Evolutionary conservation across 1,139 yeast genomes (phyloP).

Genomic region (Suhomyces coccinellae): DNA sequence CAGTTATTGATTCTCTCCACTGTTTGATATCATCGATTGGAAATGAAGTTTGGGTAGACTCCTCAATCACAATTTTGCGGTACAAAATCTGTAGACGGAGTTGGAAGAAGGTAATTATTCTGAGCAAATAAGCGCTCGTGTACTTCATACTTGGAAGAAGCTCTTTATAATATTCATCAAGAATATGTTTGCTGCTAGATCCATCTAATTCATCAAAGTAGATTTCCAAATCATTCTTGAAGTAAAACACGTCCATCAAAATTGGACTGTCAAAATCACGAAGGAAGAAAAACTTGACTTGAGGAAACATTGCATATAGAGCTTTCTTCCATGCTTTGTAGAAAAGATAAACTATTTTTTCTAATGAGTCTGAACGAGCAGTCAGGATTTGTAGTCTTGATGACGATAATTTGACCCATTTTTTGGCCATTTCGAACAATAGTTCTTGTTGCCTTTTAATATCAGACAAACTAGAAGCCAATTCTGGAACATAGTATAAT

Average conservation of each 20-base stretch:
- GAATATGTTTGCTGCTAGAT: constrained; percentile 17
- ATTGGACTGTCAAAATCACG: constrained; percentile 47
- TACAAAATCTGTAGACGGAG: constrained; percentile 28
- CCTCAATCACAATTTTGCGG: constrained; percentile 31
- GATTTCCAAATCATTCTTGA: constrained; percentile 29
- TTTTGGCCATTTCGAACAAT: constrained; percentile 37
- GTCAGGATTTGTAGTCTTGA: constrained; percentile 28
- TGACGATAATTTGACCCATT: constrained; percentile 44
- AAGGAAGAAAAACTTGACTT: constrained; percentile 41
- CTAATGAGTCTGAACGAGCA: constrained; percentile 30
- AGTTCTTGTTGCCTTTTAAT: constrained; percentile 36
- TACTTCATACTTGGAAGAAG: constrained; percentile 24
- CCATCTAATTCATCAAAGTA: constrained; percentile 22
- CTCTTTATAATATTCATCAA: constrained; percentile 20
- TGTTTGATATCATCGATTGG: constrained; percentile 33
- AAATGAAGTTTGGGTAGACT: constrained; percentile 23
- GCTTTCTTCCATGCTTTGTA: constrained; percentile 38
- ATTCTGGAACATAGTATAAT: constrained; percentile 29
- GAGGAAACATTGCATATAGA: constrained; percentile 42
- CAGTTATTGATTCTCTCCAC: constrained; percentile 31
- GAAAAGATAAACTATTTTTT: constrained; percentile 35
- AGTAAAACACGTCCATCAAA: constrained; percentile 40
- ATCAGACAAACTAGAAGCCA: constrained; percentile 27
- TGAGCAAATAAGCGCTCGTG: constrained; percentile 34
- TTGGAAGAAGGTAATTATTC: constrained; percentile 34